Base-by-base conservation (phyloP, 2,329 filamentous ascomycete species). In the Fusarium pilosicola region DNA sequence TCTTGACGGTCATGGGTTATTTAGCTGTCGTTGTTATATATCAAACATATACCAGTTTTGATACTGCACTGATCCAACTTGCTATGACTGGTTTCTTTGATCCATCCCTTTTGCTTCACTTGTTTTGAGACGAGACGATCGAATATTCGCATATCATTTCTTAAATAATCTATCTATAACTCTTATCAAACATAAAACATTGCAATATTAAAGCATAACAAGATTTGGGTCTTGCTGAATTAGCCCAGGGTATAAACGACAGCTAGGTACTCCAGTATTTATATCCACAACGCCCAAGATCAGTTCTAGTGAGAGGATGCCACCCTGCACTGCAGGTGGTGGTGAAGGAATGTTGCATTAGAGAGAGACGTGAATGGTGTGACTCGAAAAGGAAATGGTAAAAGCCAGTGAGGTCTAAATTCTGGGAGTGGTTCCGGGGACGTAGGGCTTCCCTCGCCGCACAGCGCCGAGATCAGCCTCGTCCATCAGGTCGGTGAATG, bases 401-500 rank as follows among this genome's bases (percentile, higher is more conserved):
- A 49, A 44, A 54, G 46, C 41, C 34, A 61, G 48, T 34, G 38
- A 24, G 30, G n/a, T 39, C 71, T 59, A 79, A 62, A 83, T 79
- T 59, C 77, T 77, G 12, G 79, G 80, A 52, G 81, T 81, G 32
- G 79, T 77, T 10, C 79, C 79, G 17, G 84, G 84, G 44, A 87
- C 83, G 68, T 83, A 88, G 8, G 82, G 80, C 74, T 81, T 80
- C 11, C 83, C 86, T 66, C 78, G 80, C 63, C 79, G 83, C 51
- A 86, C 81, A 15, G 80, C 79, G 22, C 84, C 83, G 28, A 87
- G 78, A 26, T 84, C 82, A 5, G 85, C 86, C 68, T 84, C 80
- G 62, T 87, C 83, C 84, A 89, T 86, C 77, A 90, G 83, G 72
- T 86, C 85, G n/a, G 86, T 85, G 70, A 89, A 88, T 0, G 86